Conservation (phyloP, 495 filamentous ascomycete genomes). For the Hypomontagnella monticulosa region DNA sequence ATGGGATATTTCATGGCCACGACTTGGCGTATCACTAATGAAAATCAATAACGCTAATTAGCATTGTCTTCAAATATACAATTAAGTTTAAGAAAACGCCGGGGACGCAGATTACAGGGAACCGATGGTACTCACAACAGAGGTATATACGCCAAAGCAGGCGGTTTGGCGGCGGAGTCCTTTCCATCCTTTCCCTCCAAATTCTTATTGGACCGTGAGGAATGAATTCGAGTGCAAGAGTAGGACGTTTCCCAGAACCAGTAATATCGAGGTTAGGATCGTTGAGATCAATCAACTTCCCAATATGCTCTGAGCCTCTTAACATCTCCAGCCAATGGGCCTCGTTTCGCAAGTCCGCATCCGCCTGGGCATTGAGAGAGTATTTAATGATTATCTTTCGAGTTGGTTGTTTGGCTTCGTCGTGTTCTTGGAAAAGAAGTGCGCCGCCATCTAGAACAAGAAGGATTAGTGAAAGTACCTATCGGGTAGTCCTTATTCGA, state of each 20-base stretch:
- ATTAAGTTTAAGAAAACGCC: not conserved
- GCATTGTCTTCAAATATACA: not conserved
- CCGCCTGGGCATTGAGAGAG: conserved; percentile 16
- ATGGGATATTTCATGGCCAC: conserved; percentile 37
- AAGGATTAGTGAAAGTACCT: not conserved
- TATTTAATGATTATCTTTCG: conserved; percentile 35
- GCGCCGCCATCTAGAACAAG: conserved; percentile 13
- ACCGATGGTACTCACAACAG: conserved; percentile 24
- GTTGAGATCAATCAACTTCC: conserved; percentile 12
- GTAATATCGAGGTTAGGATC: conserved; percentile 8
- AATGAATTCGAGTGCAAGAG: conserved; percentile 33
- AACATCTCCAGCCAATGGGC: conserved; percentile 17
- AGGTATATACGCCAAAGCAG: conserved; percentile 34
- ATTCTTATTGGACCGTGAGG: not conserved
- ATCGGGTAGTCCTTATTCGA: too few species aligned
- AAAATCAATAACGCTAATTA: not conserved
- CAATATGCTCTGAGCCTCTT: conserved; percentile 36
- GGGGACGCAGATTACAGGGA: not conserved
- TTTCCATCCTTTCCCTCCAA: not conserved
- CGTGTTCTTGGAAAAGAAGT: conserved; percentile 13
- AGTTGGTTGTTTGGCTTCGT: not conserved
- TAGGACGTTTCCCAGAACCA: conserved; percentile 16
- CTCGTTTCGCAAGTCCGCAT: conserved; percentile 27
- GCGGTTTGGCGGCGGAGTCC: conserved; percentile 1
- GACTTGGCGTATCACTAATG: conserved; percentile 26